These are phyloP conservation scores for Colletotrichum sp. DNA, from an alignment of 2,329 filamentous ascomycete species.

Conservation along the genomic window DNA sequence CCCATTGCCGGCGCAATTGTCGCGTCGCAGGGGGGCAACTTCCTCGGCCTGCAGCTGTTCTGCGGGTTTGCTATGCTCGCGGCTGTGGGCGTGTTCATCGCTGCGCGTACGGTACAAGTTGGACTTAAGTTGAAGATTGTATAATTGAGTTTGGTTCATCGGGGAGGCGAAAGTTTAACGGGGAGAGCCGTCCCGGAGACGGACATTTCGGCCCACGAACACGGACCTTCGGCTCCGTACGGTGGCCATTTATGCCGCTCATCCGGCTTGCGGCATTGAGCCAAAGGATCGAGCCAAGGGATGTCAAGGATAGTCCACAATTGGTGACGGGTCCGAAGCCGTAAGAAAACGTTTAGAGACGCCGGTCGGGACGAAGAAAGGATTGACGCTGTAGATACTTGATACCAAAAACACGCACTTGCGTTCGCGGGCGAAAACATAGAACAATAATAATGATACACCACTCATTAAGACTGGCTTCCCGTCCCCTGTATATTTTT, in stretches of 20 bases:
- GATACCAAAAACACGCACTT: background rate
- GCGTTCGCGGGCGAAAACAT: background rate
- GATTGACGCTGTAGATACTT: background rate
- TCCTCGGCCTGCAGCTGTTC: conserved; percentile 68
- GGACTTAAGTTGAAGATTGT: conserved; percentile 39
- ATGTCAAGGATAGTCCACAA: background rate
- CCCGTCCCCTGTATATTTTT: background rate
- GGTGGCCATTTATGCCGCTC: background rate
- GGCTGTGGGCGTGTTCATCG: conserved; percentile 30
- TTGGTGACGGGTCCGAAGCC: background rate
- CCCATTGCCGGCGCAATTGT: conserved; percentile 72
- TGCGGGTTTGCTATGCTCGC: conserved; percentile 56
- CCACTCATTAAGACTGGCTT: no score
- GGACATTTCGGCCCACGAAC: background rate
- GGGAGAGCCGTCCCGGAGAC: background rate
- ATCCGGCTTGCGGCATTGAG: background rate
- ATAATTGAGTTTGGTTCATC: background rate
- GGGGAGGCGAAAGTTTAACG: background rate
- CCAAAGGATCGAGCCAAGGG: no score
- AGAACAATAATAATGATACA: background rate
- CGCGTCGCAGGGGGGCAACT: conserved; percentile 53
- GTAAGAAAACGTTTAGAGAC: background rate
- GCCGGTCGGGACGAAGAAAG: background rate
- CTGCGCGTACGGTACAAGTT: conserved; percentile 37
- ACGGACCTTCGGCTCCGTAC: background rate